phyloP scores from a whole-genome alignment of 495 filamentous ascomycete species.

The Rostrohypoxylon terebratum region DNA sequence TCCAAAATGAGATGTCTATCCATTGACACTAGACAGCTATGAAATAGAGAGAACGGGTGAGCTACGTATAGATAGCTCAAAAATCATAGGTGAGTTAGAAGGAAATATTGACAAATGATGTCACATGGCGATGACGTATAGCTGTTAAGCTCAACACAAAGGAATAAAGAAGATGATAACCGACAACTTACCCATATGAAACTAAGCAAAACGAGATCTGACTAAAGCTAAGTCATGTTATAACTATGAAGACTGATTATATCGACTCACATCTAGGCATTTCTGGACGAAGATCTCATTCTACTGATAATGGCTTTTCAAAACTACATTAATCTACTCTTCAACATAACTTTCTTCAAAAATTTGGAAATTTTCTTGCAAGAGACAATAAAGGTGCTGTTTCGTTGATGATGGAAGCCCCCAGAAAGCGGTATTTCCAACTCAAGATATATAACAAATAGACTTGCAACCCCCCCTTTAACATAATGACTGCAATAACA shows the following conservation, averaged over 20 bases:
- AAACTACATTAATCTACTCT: neutral
- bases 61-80: too few species aligned
- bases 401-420: neutral
- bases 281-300: neutral
- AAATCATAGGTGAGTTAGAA: too few species aligned
- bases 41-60: too few species aligned
- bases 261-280: neutral
- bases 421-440: neutral
- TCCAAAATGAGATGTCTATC: too few species aligned
- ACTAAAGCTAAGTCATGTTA: neutral
- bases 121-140: neutral
- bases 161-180: neutral
- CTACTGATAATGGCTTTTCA: neutral
- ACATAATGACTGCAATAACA: neutral
- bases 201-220: neutral
- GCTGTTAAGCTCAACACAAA: neutral
- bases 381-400: neutral
- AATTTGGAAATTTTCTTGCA: neutral
- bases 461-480: neutral
- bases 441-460: neutral
- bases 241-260: too few species aligned
- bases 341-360: neutral
- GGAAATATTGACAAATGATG: neutral
- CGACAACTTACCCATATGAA: neutral
- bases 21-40: constrained; percentile 68